Percentiles rank a stretch among this genome's conserved stretches.
Conservation (phyloP, 2,329 filamentous ascomycete genomes). For the Talaromyces verruculosus region DNA sequence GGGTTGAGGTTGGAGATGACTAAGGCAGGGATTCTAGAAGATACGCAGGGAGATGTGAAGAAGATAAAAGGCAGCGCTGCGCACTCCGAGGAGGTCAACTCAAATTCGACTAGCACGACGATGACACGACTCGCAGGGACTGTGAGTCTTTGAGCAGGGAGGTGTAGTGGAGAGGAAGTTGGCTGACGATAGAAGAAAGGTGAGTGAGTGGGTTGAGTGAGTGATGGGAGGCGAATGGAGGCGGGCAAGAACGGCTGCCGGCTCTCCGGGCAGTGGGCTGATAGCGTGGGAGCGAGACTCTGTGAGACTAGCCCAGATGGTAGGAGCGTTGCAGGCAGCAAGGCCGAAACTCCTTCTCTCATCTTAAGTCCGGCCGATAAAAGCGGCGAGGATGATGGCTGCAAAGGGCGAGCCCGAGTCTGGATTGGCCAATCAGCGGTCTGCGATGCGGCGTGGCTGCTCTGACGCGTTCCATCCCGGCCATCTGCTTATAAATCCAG, state of each 20-base stretch:
- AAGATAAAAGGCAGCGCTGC: constrained; percentile 1
- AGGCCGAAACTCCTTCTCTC: background rate
- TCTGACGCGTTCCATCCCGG: background rate
- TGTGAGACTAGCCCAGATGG: background rate
- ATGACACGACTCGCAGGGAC: background rate
- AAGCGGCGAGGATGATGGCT: background rate
- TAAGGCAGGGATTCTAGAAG: constrained; percentile 15
- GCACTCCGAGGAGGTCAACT: background rate
- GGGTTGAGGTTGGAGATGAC: background rate
- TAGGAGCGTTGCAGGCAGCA: background rate
- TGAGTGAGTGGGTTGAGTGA: background rate
- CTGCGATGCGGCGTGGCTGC: background rate
- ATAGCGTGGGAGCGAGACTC: background rate
- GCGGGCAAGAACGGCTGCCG: constrained; percentile 1
- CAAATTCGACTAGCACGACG: background rate
- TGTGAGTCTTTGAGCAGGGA: background rate
- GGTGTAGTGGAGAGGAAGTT: background rate
- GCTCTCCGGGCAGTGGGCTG: constrained; percentile 2
- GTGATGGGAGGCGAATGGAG: background rate
- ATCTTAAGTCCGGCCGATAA: background rate
- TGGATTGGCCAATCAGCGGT: background rate
- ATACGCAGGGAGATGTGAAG: background rate
- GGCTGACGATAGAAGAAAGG: background rate
- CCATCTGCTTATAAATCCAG: constrained; percentile 13
- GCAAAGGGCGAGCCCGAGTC: background rate